Base-by-base conservation (phyloP, 2,329 filamentous ascomycete species). In the Neofusicoccum parvum region DNA sequence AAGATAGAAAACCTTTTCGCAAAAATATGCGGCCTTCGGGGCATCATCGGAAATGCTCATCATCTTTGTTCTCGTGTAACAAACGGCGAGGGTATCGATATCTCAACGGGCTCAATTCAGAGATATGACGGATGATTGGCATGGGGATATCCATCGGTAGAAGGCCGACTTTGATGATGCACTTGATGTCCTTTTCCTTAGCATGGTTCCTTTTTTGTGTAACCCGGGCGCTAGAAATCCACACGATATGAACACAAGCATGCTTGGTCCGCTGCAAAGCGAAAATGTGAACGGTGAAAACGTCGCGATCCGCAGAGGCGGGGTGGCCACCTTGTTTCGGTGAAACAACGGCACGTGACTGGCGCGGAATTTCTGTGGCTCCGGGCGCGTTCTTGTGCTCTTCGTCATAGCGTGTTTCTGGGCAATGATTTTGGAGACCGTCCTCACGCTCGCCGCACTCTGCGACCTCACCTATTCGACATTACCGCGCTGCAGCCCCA, bases 1-100 rank as follows among this genome's bases (percentile, higher is more conserved):
- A 69, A 74, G 71, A 75, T 82, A 80, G 78, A 80, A 76, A 79
- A 80, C 73, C 73, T 78, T 77, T 54, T 72, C 66, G 64, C 72
- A 70, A 69, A 65, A 49, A 56, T 62, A 49, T 62, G 39, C 50
- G 45, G 62, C 68, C 69, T 73, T 69, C 72, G 72, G 70, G 71
- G 73, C 74, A 72, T 73, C 72, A 69, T 71, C 73, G 73, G 72
- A 71, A 71, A 70, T 73, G 74, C 70, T 72, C 70, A 71, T 72
- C 71, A 72, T 74, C 69, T 71, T 67, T 74, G 70, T 72, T 72
- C 67, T 71, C 72, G 73, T 36, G 36, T 12, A 20, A 36, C 41
- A 65, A 46, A 50, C 53, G 65, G 56, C 50, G 64, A 27, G 51
- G 39, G 45, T 58, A 70, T 69, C 69, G 69, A 68, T 62, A 67